These are phyloP conservation scores for Ophiocordyceps unilateralis DNA, from an alignment of 2,329 filamentous ascomycete species.

Conservation along the genomic window DNA sequence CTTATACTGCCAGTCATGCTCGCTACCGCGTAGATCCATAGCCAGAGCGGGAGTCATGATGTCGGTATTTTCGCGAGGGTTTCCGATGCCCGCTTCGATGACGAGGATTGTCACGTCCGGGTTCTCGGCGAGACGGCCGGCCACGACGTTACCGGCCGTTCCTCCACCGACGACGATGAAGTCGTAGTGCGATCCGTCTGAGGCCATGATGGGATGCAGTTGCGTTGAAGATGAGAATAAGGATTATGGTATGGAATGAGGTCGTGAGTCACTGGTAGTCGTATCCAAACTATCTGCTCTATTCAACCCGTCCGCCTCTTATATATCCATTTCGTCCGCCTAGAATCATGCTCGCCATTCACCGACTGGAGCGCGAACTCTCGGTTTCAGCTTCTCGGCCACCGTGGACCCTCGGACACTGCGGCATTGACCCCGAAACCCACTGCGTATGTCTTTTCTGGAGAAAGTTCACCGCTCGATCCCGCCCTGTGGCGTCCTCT, in stretches of 20 bases:
- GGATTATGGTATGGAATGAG: too few relatives aligned
- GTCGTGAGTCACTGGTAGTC: too few relatives aligned
- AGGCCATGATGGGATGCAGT: background rate
- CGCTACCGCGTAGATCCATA: constrained; percentile 33
- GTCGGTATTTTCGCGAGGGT: constrained; percentile 29
- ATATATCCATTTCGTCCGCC: too few relatives aligned
- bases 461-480: background rate
- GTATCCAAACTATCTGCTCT: too few relatives aligned
- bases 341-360: too few relatives aligned
- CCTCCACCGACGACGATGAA: constrained; percentile 18
- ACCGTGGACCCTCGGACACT: background rate
- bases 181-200: constrained; percentile 9
- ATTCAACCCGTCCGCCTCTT: too few relatives aligned
- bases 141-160: constrained; percentile 17
- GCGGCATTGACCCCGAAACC: background rate
- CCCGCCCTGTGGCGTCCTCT: background rate
- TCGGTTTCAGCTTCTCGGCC: background rate
- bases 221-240: background rate
- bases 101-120: constrained; percentile 24
- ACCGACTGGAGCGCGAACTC: background rate
- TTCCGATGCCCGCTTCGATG: constrained; percentile 29
- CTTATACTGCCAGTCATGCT: constrained; percentile 45
- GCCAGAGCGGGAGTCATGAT: constrained; percentile 35
- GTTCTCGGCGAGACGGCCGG: constrained; percentile 18
- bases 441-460: too few relatives aligned